Conservation (phyloP, 345 rosid species). For the Syzygium aqueum region DNA sequence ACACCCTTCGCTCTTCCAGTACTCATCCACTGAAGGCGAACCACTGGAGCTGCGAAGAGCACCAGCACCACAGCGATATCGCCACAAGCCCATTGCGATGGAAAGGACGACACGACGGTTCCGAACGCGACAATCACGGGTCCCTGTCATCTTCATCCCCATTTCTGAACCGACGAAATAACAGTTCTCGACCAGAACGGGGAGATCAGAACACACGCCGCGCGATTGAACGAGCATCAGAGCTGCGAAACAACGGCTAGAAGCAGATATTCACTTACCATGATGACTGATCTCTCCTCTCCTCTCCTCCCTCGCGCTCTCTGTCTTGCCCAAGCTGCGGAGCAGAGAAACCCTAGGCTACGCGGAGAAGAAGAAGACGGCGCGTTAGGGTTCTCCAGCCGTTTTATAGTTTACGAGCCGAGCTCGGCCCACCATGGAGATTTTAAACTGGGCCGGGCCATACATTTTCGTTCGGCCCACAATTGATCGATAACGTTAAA, state of each 20-base stretch:
- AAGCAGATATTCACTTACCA: neutral
- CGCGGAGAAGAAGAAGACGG: neutral
- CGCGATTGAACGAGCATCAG: neutral
- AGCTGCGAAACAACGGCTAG: neutral
- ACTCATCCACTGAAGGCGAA: neutral
- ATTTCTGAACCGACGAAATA: neutral
- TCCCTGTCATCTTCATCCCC: neutral
- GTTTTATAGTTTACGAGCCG: neutral
- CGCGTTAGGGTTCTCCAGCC: neutral
- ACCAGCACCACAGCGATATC: neutral
- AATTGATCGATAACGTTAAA: neutral
- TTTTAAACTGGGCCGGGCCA: neutral
- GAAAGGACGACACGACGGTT: neutral
- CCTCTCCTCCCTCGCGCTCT: no score
- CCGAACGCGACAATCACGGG: neutral
- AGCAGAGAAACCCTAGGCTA: neutral
- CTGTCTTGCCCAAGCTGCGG: neutral
- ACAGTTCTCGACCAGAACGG: neutral
- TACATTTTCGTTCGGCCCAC: neutral
- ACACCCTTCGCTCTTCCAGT: neutral
- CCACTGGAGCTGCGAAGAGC: neutral
- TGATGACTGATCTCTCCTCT: neutral
- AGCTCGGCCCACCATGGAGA: neutral
- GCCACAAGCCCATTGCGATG: neutral
- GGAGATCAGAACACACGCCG: neutral